Conservation (phyloP, 2,329 filamentous ascomycete genomes). For the Aspergillus spinulosporus region DNA sequence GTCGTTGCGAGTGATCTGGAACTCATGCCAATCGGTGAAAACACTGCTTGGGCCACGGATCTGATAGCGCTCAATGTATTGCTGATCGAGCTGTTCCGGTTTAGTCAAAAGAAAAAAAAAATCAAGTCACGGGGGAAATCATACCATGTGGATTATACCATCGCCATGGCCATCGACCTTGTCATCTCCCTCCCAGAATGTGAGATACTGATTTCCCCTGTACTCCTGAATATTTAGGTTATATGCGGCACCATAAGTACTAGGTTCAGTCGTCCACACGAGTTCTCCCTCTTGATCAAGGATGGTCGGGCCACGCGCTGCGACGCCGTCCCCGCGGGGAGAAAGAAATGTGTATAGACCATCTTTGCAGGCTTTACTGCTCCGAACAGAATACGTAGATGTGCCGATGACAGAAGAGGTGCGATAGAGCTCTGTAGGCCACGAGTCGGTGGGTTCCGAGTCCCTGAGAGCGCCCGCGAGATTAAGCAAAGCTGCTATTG, state of each 20-base stretch:
- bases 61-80: constrained; percentile 38
- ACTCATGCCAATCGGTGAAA: constrained; percentile 46
- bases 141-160: constrained; percentile 50
- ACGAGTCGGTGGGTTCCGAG: constrained; percentile 22
- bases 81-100: constrained; percentile 29
- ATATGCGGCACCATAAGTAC: constrained; percentile 41
- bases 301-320: constrained; percentile 45
- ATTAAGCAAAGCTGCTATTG: constrained; percentile 10
- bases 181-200: constrained; percentile 53
- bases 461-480: constrained; percentile 14
- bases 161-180: constrained; percentile 49
- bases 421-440: constrained; percentile 29
- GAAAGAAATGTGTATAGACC: constrained; percentile 44
- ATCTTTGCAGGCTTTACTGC: constrained; percentile 38
- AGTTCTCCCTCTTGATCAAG: constrained; percentile 47
- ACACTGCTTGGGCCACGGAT: constrained; percentile 41
- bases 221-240: constrained; percentile 50
- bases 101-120: background rate
- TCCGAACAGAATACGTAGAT: constrained; percentile 28
- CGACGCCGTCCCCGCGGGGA: constrained; percentile 37
- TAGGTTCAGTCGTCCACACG: constrained; percentile 45
- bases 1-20: constrained; percentile 44
- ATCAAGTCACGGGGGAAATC: background rate
- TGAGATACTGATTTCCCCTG: constrained; percentile 47
- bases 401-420: constrained; percentile 28